Conservation (phyloP, 352 stramenopile genomes). For the Phytophthora constricta region DNA sequence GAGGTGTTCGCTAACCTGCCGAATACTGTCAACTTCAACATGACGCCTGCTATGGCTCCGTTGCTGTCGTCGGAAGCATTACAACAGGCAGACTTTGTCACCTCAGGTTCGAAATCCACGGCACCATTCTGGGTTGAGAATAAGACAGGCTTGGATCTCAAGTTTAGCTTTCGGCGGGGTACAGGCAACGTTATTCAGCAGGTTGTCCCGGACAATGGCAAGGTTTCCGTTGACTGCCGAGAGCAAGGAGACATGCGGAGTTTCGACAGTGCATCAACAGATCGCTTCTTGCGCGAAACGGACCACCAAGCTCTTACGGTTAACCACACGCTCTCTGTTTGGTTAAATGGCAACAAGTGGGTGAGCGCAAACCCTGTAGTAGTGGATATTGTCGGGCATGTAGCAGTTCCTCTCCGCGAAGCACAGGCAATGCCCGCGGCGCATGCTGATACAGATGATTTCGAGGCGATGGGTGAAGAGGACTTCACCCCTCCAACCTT, state of each 20-base stretch:
- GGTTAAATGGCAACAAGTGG: conserved; percentile 88
- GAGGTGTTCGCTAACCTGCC: conserved; percentile 86
- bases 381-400: conserved; percentile 88
- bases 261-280: conserved; percentile 83
- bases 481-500: conserved; percentile 74
- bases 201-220: conserved; percentile 63
- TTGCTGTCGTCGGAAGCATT: conserved; percentile 82
- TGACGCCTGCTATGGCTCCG: conserved; percentile 88
- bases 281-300: conserved; percentile 75
- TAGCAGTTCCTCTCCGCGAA: conserved; percentile 81
- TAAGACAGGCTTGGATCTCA: conserved; percentile 80
- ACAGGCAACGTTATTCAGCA: conserved; percentile 84
- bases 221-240: conserved; percentile 85
- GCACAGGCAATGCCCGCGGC: conserved; percentile 17
- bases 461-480: conserved; percentile 49
- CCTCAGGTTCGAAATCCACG: conserved; percentile 84
- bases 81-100: conserved; percentile 87
- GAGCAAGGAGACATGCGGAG: conserved; percentile 88
- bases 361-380: conserved; percentile 87
- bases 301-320: conserved; percentile 81
- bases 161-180: conserved; percentile 88
- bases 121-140: conserved; percentile 92
- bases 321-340: conserved; percentile 89
- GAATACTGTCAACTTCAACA: conserved; percentile 89
- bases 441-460: conserved; percentile 39